Evolutionary conservation across 768 basidiomycete genomes (phyloP).

Genomic region (Tylopilus felleus): DNA sequence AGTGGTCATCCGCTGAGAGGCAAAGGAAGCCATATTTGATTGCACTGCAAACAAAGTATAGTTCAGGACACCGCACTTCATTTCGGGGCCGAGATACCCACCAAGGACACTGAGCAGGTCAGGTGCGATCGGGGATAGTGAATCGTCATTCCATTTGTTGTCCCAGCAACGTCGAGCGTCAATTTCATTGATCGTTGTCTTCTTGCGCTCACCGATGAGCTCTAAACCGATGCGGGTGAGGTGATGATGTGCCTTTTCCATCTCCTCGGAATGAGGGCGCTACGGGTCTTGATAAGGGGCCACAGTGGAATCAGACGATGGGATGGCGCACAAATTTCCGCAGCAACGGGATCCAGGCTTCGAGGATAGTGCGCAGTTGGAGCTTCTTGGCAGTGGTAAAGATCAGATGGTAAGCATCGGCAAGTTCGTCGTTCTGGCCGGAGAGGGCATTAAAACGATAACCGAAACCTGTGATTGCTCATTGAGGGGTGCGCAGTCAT

Average conservation of each 20-base stretch:
- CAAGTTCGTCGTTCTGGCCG: conserved; percentile 47
- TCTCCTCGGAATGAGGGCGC: conserved; percentile 45
- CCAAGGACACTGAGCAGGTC: conserved; percentile 55
- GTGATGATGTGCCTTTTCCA: conserved; percentile 42
- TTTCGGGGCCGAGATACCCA: conserved; percentile 28
- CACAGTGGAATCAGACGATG: conserved; percentile 3
- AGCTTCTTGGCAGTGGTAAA: conserved; percentile 53
- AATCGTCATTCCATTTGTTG: conserved; percentile 8
- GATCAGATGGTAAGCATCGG: conserved; percentile 51
- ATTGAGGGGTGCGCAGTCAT: background rate
- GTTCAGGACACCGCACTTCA: background rate
- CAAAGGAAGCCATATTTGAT: conserved; percentile 48
- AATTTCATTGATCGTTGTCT: conserved; percentile 30
- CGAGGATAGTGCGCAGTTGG: conserved; percentile 49
- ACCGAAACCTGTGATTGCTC: conserved; percentile 45
- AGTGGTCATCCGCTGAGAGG: conserved; percentile 49
- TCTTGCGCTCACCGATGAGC: conserved; percentile 47
- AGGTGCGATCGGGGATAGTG: conserved; percentile 13
- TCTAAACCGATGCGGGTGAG: conserved; percentile 52
- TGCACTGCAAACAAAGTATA: conserved; percentile 43
- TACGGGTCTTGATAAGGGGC: conserved; percentile 22
- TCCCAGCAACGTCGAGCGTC: conserved; percentile 20
- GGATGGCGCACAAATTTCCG: conserved; percentile 43
- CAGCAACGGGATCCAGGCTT: conserved; percentile 56
- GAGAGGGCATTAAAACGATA: conserved; percentile 53